Evolutionary conservation across 148 eudicot species (phyloP), one percentile per base, ranked within the genome.

Genomic region (Mesembryanthemum crystallinum): DNA sequence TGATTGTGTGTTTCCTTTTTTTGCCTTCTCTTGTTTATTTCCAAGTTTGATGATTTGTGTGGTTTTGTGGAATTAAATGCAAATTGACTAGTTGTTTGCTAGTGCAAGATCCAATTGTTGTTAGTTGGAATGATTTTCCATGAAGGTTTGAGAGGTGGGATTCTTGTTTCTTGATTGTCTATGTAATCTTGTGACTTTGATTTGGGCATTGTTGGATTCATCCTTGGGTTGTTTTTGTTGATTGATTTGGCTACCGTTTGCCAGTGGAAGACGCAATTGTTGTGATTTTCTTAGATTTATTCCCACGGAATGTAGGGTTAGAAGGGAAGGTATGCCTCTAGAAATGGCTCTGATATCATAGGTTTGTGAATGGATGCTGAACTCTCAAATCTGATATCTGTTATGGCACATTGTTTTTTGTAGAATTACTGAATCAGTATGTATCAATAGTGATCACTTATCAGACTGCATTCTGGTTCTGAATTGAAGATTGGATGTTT

Each of bases 151-250:
- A 3, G 2, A 24, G 29, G 73, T n/a, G 61, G 27, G 61, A 57
- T 21, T 57, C 5, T 18, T n/a, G 2, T 23, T 57, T 21, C 6
- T 57, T 52, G 6, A 35, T 35, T 35, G 4, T 35, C 39, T 35
- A 35, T 35, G 6, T 35, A 6, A 25, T 4, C 0, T 20, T 14
- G 20, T 8, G 52, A 58, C 4, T 18, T 73, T 72, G 32, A 58
- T 74, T 73, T 73, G 29, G 21, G 30, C 27, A 39, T 18, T 60
- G 58, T 51, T 64, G 60, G 32, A 23, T 30, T 42, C 5, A 67
- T 67, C 54, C 33, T 24, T 25, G 1, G 30, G 39, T 29, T 21
- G 23, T 18, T 64, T 30, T 55, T 65, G 9, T 57, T 35, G n/a
- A 51, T 73, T 52, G 10, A 39, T 39, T 73, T 77, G 24, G 18